These are phyloP conservation scores for Lecanicillium sp. DNA, from an alignment of 2,329 filamentous ascomycete species.

Conservation along the genomic window DNA sequence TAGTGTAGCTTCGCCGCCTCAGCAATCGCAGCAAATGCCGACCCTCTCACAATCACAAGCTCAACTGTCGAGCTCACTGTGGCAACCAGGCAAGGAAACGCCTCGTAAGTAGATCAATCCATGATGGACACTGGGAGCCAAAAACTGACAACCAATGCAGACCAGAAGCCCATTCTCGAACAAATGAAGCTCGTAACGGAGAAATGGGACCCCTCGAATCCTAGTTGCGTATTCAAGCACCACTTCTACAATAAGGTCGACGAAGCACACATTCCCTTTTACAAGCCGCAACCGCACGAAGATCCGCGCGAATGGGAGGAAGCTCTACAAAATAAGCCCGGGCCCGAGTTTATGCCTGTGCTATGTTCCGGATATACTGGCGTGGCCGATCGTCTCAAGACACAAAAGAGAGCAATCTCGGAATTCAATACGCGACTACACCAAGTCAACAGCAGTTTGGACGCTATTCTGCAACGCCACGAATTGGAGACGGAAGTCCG, in stretches of 20 bases:
- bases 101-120: constrained; percentile 34
- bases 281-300: constrained; percentile 60
- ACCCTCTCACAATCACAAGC: constrained; percentile 35
- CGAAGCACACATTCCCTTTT: constrained; percentile 66
- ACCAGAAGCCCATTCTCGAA: constrained; percentile 64
- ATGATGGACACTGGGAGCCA: too few species aligned
- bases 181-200: constrained; percentile 62
- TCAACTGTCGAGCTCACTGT: constrained; percentile 40
- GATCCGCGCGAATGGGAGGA: constrained; percentile 78
- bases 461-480: constrained; percentile 65
- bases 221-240: constrained; percentile 67
- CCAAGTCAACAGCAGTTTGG: constrained; percentile 68
- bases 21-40: constrained; percentile 34
- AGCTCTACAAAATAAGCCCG: constrained; percentile 71
- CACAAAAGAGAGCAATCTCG: constrained; percentile 60
- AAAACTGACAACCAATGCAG: constrained; percentile 14
- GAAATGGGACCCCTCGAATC: constrained; percentile 65
- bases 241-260: constrained; percentile 86
- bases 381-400: constrained; percentile 62
- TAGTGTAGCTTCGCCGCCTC: constrained; percentile 25
- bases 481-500: constrained; percentile 69
- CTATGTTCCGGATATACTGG: constrained; percentile 66
- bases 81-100: constrained; percentile 43
- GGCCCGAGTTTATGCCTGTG: constrained; percentile 67
- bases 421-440: constrained; percentile 66